These are phyloP conservation scores for Chytriomyces confervae DNA, from an alignment of 192 early-diverging fungal genomes.

Conservation along the genomic window DNA sequence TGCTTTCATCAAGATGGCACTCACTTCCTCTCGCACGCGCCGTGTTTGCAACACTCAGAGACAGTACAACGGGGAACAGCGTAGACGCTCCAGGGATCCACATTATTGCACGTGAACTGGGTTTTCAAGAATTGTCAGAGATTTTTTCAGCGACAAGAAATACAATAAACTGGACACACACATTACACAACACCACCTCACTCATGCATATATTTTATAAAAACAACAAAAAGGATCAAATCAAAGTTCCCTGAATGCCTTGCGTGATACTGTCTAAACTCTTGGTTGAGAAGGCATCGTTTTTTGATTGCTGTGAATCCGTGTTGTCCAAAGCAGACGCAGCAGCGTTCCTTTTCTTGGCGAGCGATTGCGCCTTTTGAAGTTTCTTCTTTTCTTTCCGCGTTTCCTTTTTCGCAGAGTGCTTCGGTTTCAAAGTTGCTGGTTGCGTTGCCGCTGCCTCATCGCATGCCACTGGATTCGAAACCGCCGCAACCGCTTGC, in stretches of 20 bases:
- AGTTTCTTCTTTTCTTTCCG: constrained; percentile 25
- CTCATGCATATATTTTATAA: no score
- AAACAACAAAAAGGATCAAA: background rate
- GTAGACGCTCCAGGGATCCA: no score
- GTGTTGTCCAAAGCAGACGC: background rate
- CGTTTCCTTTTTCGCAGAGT: background rate
- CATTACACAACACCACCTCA: no score
- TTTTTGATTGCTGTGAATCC: background rate
- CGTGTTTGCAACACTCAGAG: no score
- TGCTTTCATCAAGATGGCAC: no score
- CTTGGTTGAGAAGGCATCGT: background rate
- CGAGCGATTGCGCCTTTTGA: constrained; percentile 33
- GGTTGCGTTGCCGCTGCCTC: background rate
- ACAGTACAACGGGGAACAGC: no score
- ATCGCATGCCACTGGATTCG: background rate
- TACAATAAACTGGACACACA: no score
- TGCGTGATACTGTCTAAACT: background rate
- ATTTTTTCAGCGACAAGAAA: no score
- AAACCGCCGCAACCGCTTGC: background rate
- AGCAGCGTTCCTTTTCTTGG: constrained; percentile 30
- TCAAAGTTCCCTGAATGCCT: constrained; percentile 14
- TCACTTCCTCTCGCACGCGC: no score
- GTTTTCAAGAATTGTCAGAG: no score
- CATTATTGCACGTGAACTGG: no score
- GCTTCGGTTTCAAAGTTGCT: background rate